Evolutionary conservation across 2,329 filamentous ascomycete genomes (phyloP).

Genomic region (Diaporthe helianthi): DNA sequence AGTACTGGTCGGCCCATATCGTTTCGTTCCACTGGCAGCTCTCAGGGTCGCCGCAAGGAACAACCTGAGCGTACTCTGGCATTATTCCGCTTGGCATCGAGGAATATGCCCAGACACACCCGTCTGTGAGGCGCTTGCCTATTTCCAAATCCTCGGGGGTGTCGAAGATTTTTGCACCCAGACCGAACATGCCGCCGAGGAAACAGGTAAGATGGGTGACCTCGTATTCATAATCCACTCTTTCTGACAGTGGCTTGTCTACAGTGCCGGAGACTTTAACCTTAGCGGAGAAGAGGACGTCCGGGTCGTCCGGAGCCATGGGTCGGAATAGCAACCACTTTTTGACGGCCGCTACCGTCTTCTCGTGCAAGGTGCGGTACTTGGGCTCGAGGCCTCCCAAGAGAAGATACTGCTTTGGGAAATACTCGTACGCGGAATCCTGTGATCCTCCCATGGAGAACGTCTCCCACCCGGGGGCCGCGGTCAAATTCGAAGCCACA

Average conservation of each 20-base stretch:
- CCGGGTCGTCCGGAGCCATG: conserved; percentile 69
- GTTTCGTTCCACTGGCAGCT: conserved; percentile 63
- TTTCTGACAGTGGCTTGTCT: conserved; percentile 47
- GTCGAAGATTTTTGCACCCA: conserved; percentile 69
- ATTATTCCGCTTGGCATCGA: conserved; percentile 67
- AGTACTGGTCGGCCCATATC: conserved; percentile 51
- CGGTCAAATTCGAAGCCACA: conserved; percentile 64
- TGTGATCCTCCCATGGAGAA: conserved; percentile 70
- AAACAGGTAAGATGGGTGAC: conserved; percentile 72
- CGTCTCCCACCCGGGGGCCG: conserved; percentile 52
- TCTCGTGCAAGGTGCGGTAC: conserved; percentile 76
- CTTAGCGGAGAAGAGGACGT: conserved; percentile 78
- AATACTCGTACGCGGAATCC: conserved; percentile 77
- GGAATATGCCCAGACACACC: conserved; percentile 74
- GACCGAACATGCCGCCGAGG: conserved; percentile 72
- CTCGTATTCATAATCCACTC: conserved; percentile 58
- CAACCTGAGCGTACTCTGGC: conserved; percentile 61
- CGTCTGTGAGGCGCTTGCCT: conserved; percentile 69
- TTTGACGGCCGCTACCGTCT: conserved; percentile 71
- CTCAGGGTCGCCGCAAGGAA: conserved; percentile 55
- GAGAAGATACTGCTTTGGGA: conserved; percentile 75
- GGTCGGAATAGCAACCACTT: conserved; percentile 80
- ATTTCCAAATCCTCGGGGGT: conserved; percentile 66
- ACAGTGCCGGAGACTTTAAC: conserved; percentile 55
- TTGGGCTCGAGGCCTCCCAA: conserved; percentile 77